phyloP scores from a whole-genome alignment of 1,139 yeast species.

The Trichomonascaceae sp. region DNA sequence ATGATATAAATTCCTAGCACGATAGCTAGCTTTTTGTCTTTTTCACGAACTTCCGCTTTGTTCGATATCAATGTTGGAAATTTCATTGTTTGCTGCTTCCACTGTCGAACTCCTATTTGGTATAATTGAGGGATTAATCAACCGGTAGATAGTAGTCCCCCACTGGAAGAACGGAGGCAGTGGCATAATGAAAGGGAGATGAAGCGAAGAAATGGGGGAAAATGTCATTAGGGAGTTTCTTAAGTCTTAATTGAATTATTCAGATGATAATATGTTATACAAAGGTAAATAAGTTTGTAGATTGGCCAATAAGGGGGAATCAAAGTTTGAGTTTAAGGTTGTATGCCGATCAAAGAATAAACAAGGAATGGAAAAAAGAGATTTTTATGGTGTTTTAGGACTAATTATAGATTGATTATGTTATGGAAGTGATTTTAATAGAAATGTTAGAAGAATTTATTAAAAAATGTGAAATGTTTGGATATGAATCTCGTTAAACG shows the following conservation, averaged over 20 bases:
- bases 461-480: no score
- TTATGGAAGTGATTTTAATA: no score
- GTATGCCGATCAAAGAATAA: not conserved
- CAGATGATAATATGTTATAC: not conserved
- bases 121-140: not conserved
- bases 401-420: no score
- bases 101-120: not conserved
- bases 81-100: not conserved
- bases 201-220: no score
- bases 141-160: not conserved
- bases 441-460: no score
- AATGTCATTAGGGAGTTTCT: not conserved
- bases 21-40: not conserved
- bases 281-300: not conserved
- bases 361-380: not conserved
- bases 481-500: no score
- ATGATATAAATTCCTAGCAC: not conserved
- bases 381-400: not conserved
- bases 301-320: not conserved
- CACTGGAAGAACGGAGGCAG: not conserved
- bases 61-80: not conserved
- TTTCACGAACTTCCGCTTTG: not conserved
- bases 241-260: not conserved
- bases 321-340: not conserved
- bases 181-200: no score